Percentiles rank a stretch among this genome's conserved stretches.
Evolutionary conservation across 2,329 filamentous ascomycete genomes (phyloP).

Genomic region (Clarireedia homoeocarpa): DNA sequence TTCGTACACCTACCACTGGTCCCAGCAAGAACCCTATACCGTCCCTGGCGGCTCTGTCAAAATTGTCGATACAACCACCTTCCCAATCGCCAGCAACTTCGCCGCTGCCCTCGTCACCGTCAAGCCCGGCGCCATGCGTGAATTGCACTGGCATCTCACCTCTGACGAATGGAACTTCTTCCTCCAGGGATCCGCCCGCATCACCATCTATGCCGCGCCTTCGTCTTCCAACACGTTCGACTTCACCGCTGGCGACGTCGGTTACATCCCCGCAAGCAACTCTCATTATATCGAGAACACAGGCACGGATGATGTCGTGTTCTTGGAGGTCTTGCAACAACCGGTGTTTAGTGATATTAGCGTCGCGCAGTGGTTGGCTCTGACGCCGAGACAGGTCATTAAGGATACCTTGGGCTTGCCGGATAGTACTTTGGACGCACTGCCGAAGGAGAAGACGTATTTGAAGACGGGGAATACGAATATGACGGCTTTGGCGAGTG

Average conservation of each 20-base stretch:
- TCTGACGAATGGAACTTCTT: constrained; percentile 4
- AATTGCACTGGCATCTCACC: constrained; percentile 54
- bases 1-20: constrained; percentile 44
- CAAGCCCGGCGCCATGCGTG: constrained; percentile 55
- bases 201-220: constrained; percentile 7
- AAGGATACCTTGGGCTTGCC: constrained; percentile 29
- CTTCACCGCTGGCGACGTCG: constrained; percentile 36
- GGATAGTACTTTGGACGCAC: constrained; percentile 30
- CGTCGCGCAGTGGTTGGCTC: constrained; percentile 49
- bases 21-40: constrained; percentile 34
- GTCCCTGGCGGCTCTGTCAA: constrained; percentile 52
- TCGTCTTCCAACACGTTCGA: constrained; percentile 41
- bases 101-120: constrained; percentile 49
- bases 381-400: constrained; percentile 27
- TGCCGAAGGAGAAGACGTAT: constrained; percentile 37
- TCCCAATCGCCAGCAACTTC: constrained; percentile 48
- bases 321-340: constrained; percentile 52
- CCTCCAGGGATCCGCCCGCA: constrained; percentile 5
- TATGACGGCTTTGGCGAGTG: constrained; percentile 17
- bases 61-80: constrained; percentile 48
- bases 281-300: constrained; percentile 57
- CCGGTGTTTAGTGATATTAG: constrained; percentile 37
- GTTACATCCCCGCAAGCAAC: constrained; percentile 46
- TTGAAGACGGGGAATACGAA: constrained; percentile 34
- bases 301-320: constrained; percentile 47